Evolutionary conservation across 1,284 basidiomycete species (phyloP).

Genomic region (Grifola frondosa): DNA sequence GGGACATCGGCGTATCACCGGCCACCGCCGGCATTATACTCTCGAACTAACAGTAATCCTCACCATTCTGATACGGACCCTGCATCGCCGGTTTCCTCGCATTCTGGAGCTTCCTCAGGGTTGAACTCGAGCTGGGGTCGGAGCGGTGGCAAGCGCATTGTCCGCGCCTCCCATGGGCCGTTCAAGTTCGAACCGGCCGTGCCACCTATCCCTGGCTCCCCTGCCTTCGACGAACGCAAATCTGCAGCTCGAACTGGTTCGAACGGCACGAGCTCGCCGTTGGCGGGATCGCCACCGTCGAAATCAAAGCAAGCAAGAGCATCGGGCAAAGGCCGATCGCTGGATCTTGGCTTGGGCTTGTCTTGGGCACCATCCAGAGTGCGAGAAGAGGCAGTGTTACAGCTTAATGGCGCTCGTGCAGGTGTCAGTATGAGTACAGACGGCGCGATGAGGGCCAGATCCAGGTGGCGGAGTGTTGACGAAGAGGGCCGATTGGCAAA

Average conservation of each 20-base stretch:
- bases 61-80: conserved; percentile 20
- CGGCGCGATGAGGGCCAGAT: conserved; percentile 23
- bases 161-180: conserved; percentile 31
- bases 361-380: conserved; percentile 68
- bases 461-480: conserved; percentile 33
- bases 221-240: conserved; percentile 28
- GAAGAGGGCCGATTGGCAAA: conserved; percentile 39
- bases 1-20: conserved; percentile 8
- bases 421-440: conserved; percentile 16
- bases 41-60: no score
- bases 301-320: conserved; percentile 33
- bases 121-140: conserved; percentile 28
- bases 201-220: conserved; percentile 39
- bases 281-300: conserved; percentile 36
- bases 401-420: conserved; percentile 27
- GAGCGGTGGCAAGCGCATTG: conserved; percentile 26
- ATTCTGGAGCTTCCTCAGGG: conserved; percentile 27
- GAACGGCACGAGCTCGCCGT: conserved; percentile 3
- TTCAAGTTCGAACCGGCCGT: conserved; percentile 45
- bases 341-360: conserved; percentile 62
- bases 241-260: conserved; percentile 7
- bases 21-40: conserved; percentile 10
- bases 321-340: conserved; percentile 58
- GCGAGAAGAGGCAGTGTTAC: conserved; percentile 59
- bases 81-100: conserved; percentile 27